Evolutionary conservation across 176 grass and related monocot species (phyloP).

Genomic region (Eleusine indica): DNA sequence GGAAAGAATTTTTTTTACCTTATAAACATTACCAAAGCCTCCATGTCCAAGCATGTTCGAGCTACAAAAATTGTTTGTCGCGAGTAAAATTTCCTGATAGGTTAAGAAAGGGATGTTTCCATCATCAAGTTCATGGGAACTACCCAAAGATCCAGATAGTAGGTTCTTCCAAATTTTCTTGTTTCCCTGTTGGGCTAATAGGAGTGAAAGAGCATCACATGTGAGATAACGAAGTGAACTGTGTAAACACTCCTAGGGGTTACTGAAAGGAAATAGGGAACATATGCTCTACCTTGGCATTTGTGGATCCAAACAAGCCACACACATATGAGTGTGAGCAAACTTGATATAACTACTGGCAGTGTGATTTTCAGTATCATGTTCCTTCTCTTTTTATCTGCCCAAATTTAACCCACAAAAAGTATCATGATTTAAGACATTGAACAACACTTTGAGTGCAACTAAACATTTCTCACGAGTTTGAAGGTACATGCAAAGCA

Average conservation of each 20-base stretch:
- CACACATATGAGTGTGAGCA: slow-evolving; percentile 27
- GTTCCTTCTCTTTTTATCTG: slow-evolving; percentile 19
- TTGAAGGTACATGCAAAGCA: not conserved
- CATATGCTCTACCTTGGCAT: slow-evolving; percentile 24
- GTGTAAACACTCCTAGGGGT: not conserved
- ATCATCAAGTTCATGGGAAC: slow-evolving; percentile 8
- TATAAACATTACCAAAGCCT: slow-evolving; percentile 68
- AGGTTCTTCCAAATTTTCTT: not conserved
- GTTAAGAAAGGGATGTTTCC: slow-evolving; percentile 16
- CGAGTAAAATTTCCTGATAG: slow-evolving; percentile 37
- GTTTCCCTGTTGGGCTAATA: slow-evolving; percentile 19
- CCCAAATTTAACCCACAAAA: slow-evolving; percentile 20
- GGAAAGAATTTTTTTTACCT: slow-evolving; percentile 29
- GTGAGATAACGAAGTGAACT: not conserved
- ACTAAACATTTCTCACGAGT: not conserved
- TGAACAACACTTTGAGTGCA: not conserved
- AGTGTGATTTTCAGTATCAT: slow-evolving; percentile 19
- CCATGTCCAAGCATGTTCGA: slow-evolving; percentile 59
- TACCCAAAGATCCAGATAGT: not conserved
- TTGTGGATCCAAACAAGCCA: slow-evolving; percentile 3
- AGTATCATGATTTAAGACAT: not conserved
- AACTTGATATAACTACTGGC: not conserved
- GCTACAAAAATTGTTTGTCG: slow-evolving; percentile 58
- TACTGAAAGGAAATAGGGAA: not conserved
- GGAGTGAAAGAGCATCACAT: not conserved